phyloP scores from a whole-genome alignment of 192 early-diverging fungal species.

The Entophlyctis luteolus region DNA sequence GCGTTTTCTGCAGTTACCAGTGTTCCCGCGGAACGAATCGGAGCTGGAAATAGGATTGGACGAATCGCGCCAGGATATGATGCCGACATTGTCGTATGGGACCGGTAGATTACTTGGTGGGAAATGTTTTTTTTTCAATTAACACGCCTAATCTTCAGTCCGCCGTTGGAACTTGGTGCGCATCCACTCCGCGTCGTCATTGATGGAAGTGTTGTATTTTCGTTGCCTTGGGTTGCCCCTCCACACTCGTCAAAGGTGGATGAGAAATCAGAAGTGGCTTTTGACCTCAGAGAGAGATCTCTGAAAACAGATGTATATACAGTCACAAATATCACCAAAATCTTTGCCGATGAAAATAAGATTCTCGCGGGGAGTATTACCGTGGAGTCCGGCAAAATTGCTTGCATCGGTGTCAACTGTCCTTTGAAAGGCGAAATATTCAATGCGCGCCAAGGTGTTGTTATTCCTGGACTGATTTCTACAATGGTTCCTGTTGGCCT shows the following conservation, averaged over 20 bases:
- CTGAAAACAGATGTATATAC: no score
- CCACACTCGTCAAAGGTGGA: neutral
- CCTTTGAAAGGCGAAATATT: constrained; percentile 23
- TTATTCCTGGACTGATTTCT: constrained; percentile 59
- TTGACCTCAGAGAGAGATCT: no score
- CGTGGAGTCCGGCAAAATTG: constrained; percentile 53
- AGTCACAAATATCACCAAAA: constrained; percentile 42
- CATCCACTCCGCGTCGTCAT: constrained; percentile 71
- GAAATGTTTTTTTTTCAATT: neutral
- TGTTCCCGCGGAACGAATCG: constrained; percentile 65
- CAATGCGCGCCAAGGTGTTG: constrained; percentile 55
- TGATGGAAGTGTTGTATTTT: constrained; percentile 49
- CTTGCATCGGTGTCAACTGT: constrained; percentile 37
- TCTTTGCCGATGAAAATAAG: constrained; percentile 33
- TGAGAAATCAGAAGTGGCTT: no score
- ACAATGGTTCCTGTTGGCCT: constrained; percentile 51
- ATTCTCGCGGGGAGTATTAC: constrained; percentile 37
- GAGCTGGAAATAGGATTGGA: constrained; percentile 66
- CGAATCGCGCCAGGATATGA: constrained; percentile 63
- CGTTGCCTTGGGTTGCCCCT: neutral
- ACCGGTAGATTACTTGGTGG: constrained; percentile 18
- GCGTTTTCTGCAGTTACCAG: constrained; percentile 66
- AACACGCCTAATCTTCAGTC: constrained; percentile 32
- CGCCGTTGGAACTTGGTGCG: constrained; percentile 66
- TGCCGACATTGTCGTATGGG: constrained; percentile 80